A percentile compares a stretch with the other conserved stretches of the same genome.
These are phyloP conservation scores for Pichia sp. DNA, from an alignment of 1,139 yeast species.

Conservation along the genomic window DNA sequence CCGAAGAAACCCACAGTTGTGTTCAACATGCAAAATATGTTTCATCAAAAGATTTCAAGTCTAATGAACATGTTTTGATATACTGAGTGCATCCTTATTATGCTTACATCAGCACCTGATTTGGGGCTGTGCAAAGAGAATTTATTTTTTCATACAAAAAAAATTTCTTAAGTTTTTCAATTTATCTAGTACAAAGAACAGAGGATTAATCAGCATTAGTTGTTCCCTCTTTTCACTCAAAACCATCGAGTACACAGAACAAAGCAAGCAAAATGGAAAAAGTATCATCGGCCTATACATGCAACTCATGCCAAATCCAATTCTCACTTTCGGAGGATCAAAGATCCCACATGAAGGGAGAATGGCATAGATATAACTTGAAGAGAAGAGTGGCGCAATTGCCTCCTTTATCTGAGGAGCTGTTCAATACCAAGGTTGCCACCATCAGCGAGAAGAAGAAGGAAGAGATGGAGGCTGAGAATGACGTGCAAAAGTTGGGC, in stretches of 20 bases:
- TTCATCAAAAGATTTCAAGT: no score
- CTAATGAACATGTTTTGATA: no score
- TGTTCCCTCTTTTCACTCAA: neutral
- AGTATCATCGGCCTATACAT: conserved; percentile 41
- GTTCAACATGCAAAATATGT: no score
- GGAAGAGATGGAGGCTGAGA: conserved; percentile 9
- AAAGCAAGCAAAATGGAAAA: conserved; percentile 10
- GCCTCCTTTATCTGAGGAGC: conserved; percentile 50
- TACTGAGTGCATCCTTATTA: no score
- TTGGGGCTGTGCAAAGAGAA: neutral
- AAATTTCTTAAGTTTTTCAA: conserved; percentile 5
- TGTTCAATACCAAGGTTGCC: conserved; percentile 46
- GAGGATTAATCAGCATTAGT: neutral
- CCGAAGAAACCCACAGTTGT: no score
- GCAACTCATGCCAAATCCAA: conserved; percentile 82
- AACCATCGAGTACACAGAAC: neutral
- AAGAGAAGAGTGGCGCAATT: conserved; percentile 58
- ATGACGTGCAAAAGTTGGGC: neutral
- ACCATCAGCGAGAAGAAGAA: conserved; percentile 28
- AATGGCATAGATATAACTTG: conserved; percentile 70
- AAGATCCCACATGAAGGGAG: conserved; percentile 83
- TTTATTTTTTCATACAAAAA: neutral
- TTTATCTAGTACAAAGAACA: neutral
- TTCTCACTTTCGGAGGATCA: conserved; percentile 77
- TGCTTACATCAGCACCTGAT: neutral